phyloP scores from a whole-genome alignment of 208 protist species.

The Acanthamoeba culbertsoni region DNA sequence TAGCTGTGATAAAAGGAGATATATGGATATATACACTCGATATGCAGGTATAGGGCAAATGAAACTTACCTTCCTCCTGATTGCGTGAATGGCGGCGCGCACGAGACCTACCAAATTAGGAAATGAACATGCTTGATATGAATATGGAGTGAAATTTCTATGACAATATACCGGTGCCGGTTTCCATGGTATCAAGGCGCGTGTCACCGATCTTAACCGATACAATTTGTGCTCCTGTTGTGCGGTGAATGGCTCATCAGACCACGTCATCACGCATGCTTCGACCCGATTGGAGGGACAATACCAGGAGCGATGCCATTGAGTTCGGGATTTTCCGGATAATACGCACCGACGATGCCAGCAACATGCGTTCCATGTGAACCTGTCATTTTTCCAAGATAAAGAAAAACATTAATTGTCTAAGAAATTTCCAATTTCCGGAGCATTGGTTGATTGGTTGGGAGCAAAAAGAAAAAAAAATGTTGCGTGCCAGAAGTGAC shows the following conservation, averaged over 20 bases:
- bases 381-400: neutral
- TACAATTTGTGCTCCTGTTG: conserved; percentile 74
- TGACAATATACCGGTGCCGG: neutral
- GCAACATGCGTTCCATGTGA: conserved; percentile 84
- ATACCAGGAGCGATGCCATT: conserved; percentile 76
- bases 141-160: neutral
- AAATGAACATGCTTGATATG: neutral
- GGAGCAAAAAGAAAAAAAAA: neutral
- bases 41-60: too few relatives aligned
- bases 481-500: conserved; percentile 42
- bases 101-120: conserved; percentile 55
- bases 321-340: conserved; percentile 73
- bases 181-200: conserved; percentile 73
- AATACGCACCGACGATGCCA: conserved; percentile 81
- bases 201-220: conserved; percentile 82
- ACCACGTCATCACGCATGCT: neutral
- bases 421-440: too few relatives aligned
- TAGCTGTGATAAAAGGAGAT: too few relatives aligned
- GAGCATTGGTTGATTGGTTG: too few relatives aligned
- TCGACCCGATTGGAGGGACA: neutral
- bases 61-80: conserved; percentile 60
- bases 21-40: too few relatives aligned
- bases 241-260: neutral
- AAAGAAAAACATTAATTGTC: neutral
- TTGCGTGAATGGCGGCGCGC: conserved; percentile 67